Evolutionary conservation across 768 basidiomycete species (phyloP).

Genomic region (Candolleomyces aberdarensis): DNA sequence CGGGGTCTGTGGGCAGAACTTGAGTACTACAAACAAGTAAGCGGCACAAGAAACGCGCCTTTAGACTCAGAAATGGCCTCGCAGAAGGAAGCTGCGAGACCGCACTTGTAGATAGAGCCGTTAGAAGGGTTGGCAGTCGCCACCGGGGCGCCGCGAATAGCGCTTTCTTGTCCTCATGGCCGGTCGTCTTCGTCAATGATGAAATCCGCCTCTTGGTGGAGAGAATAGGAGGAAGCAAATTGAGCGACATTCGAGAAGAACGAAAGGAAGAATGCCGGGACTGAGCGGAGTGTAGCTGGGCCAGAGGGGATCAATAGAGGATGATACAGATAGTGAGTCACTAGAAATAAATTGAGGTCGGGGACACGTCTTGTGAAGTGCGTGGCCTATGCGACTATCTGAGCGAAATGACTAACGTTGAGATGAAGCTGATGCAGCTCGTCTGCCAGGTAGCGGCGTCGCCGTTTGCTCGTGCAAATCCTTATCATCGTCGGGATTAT

Average conservation of each 20-base stretch:
- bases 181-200: conserved; percentile 40
- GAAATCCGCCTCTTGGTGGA: conserved; percentile 42
- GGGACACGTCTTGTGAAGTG: conserved; percentile 11
- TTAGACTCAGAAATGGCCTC: conserved; percentile 38
- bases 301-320: conserved; percentile 20
- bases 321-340: conserved; percentile 13
- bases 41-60: conserved; percentile 28
- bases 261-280: conserved; percentile 9
- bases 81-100: conserved; percentile 55
- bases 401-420: conserved; percentile 18
- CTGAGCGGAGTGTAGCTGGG: conserved; percentile 1
- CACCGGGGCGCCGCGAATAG: background rate
- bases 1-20: conserved; percentile 38
- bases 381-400: conserved; percentile 18
- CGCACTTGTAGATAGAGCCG: conserved; percentile 39
- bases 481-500: conserved; percentile 11
- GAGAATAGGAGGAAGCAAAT: conserved; percentile 43
- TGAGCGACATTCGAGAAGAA: conserved; percentile 32
- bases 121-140: conserved; percentile 14
- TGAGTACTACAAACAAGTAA: background rate
- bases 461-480: background rate
- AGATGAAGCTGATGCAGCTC: background rate
- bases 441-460: background rate
- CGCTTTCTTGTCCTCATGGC: conserved; percentile 45
- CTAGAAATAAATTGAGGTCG: conserved; percentile 16